phyloP scores from a whole-genome alignment of 192 early-diverging fungal genomes.

The Rhizophlyctis rosea region DNA sequence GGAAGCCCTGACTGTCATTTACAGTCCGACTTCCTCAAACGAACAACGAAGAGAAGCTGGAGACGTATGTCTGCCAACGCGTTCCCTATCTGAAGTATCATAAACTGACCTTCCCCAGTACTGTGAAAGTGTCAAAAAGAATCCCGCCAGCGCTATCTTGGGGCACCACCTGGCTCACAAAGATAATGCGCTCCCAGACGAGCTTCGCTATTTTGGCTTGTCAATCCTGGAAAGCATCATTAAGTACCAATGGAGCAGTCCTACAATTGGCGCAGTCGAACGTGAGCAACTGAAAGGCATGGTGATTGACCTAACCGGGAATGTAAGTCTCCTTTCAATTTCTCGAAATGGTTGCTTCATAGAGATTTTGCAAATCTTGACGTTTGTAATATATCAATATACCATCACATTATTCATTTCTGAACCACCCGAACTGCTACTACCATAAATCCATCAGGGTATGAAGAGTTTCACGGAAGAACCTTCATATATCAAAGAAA shows the following conservation, averaged over 20 bases:
- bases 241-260: conserved; percentile 54
- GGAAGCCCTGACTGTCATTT: conserved; percentile 47
- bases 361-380: too few relatives aligned
- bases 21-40: conserved; percentile 39
- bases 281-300: conserved; percentile 32
- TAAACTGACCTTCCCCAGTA: conserved; percentile 27
- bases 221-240: conserved; percentile 54
- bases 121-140: conserved; percentile 47
- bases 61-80: conserved; percentile 30
- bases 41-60: conserved; percentile 42
- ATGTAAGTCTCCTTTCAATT: conserved; percentile 3
- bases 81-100: background rate
- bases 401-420: background rate
- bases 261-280: conserved; percentile 28
- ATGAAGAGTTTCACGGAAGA: too few relatives aligned
- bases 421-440: too few relatives aligned
- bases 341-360: too few relatives aligned
- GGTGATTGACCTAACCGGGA: conserved; percentile 36
- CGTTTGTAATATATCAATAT: background rate
- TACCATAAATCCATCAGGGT: background rate
- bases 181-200: conserved; percentile 44
- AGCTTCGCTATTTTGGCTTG: conserved; percentile 59
- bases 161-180: conserved; percentile 54
- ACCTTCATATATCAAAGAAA: conserved; percentile 60
- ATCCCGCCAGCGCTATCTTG: conserved; percentile 44